Percentiles rank a stretch among this genome's conserved stretches.
Conservation (phyloP, 148 eudicot genomes). For the Rhododendron mucronatum region DNA sequence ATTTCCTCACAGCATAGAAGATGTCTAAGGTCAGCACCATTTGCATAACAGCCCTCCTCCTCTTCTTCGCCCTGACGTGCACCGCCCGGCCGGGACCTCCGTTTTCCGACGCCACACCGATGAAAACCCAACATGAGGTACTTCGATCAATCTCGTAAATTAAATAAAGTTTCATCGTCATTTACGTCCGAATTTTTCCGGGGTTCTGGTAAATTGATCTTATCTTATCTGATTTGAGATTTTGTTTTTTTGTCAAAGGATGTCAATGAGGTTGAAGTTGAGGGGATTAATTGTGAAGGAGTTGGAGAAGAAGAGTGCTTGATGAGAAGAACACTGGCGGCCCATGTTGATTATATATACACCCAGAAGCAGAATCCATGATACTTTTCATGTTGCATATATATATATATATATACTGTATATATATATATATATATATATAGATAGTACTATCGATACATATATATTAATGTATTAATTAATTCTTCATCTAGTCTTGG, state of each 20-base stretch:
- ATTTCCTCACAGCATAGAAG: neutral
- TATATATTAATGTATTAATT: neutral
- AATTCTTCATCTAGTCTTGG: neutral
- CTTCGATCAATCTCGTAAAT: neutral
- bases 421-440: neutral
- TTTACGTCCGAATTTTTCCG: neutral
- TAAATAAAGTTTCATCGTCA: neutral
- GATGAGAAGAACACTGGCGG: slow-evolving; percentile 30
- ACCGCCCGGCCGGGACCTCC: slow-evolving; percentile 28
- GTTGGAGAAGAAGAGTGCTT: slow-evolving; percentile 39
- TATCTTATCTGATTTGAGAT: neutral
- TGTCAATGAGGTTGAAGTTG: neutral
- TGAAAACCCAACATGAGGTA: slow-evolving; percentile 24
- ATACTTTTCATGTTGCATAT: neutral
- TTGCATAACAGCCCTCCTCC: slow-evolving; percentile 25
- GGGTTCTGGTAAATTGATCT: neutral
- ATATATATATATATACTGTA: neutral
- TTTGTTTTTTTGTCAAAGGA: neutral
- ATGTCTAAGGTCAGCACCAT: slow-evolving; percentile 30
- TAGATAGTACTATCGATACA: neutral
- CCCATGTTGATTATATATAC: slow-evolving; percentile 43
- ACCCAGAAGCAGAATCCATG: slow-evolving; percentile 32
- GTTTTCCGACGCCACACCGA: slow-evolving; percentile 16
- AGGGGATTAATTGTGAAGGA: slow-evolving; percentile 18
- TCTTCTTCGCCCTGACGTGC: slow-evolving; percentile 12